phyloP scores from a whole-genome alignment of 805 yeast genomes.

The Saccharomycopsis vini region DNA sequence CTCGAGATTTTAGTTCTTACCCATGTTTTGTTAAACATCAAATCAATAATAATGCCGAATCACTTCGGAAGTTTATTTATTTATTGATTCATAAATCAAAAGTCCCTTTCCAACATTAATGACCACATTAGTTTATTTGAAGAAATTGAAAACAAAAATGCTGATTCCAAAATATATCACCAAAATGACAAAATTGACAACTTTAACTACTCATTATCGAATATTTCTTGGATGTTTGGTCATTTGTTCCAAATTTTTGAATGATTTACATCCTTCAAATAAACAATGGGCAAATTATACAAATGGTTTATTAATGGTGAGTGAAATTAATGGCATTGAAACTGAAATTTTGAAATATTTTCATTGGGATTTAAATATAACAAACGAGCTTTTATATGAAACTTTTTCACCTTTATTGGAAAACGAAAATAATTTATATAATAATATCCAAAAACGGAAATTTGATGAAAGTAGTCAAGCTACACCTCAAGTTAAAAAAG shows the following conservation, averaged over 20 bases:
- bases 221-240: constrained; percentile 68
- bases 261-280: constrained; percentile 72
- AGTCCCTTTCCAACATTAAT: constrained; percentile 71
- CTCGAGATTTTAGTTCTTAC: too few species aligned
- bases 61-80: too few species aligned
- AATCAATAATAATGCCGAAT: too few species aligned
- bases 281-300: constrained; percentile 74
- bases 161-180: constrained; percentile 67
- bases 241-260: constrained; percentile 63
- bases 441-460: constrained; percentile 55
- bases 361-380: constrained; percentile 64
- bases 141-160: constrained; percentile 47
- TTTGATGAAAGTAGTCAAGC: constrained; percentile 22
- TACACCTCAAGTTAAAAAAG: constrained; percentile 5
- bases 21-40: too few species aligned
- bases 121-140: constrained; percentile 62
- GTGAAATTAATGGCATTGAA: constrained; percentile 75
- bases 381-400: constrained; percentile 55
- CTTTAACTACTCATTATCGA: constrained; percentile 74
- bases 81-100: too few species aligned
- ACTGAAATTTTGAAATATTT: constrained; percentile 60
- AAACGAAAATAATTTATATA: too few species aligned
- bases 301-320: constrained; percentile 57
- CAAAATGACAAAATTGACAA: too few species aligned
- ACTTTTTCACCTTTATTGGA: constrained; percentile 65